Evolutionary conservation across 2,329 filamentous ascomycete genomes (phyloP), one percentile per base, ranked within the genome.

Genomic region (Dendrostoma leiphaemia): DNA sequence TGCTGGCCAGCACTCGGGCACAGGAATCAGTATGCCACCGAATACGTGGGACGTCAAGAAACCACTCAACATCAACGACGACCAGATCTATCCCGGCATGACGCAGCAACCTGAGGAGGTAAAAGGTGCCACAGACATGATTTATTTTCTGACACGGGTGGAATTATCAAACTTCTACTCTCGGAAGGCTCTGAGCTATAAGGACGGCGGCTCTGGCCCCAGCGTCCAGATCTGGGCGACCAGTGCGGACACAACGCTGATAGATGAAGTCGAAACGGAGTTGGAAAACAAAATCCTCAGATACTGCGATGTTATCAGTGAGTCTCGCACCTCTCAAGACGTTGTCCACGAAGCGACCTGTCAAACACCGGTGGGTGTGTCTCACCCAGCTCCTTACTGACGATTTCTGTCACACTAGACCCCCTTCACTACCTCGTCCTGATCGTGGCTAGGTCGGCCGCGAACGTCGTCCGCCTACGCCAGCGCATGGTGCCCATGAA

Each of bases 221-320:
- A 37, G 67, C 19, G 51, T 46, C 28, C 53, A 56, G 8, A 19
- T n/a, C 47, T 58, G 7, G 48, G 61, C n/a, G 60, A 67, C 2
- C 24, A 32, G 24, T 23, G n/a, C 8, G 17, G 6, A 3, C 3
- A n/a, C n/a, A n/a, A n/a, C n/a, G n/a, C 4, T 40, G 34, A 40
- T 49, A 1, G 61, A 69, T 15, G 67, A 66, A 21, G 65, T 68
- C 0, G 64, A 66, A 7, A 29, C 43, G 19, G 67, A 76, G 13
- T 62, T 69, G n/a, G 74, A 77, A 50, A 64, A 67, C 32, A 73
- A 70, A 8, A 76, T 69, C 48, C 62, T 77, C 9, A 67, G 73
- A 4, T 75, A 76, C 57, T 76, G 73, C 60, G 73, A 78, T 49
- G 64, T 74, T 2, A 57, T 71, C 12, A 65, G 44, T 46, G 6